phyloP scores from a whole-genome alignment of 1,284 basidiomycete species.

The Marasmius tenuissimus region DNA sequence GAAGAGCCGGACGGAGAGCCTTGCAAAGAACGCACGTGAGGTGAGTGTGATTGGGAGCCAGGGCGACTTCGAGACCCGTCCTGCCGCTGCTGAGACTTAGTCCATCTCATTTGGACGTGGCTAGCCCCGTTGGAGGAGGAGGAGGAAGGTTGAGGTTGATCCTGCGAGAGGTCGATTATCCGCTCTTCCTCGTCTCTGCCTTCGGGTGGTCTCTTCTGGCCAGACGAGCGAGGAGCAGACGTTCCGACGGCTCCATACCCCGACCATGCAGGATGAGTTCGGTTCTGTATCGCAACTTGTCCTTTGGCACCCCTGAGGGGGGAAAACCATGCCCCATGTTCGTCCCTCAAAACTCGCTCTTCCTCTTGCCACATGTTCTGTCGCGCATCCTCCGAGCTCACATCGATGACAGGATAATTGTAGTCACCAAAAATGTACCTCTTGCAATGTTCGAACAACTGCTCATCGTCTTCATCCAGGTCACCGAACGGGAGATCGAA shows the following conservation, averaged over 20 bases:
- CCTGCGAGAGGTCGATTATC: conserved; percentile 10
- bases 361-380: conserved; percentile 70
- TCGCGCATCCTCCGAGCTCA: conserved; percentile 73
- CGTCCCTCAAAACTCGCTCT: conserved; percentile 66
- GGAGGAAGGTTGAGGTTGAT: neutral
- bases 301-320: conserved; percentile 50
- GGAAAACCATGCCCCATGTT: conserved; percentile 70
- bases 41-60: conserved; percentile 2
- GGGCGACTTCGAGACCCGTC: conserved; percentile 11
- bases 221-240: conserved; percentile 26
- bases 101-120: conserved; percentile 49
- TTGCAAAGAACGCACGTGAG: conserved; percentile 12
- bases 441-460: conserved; percentile 68
- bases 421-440: conserved; percentile 90
- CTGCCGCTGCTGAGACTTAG: conserved; percentile 26
- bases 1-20: conserved; percentile 25
- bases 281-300: conserved; percentile 35
- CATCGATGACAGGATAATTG: conserved; percentile 87
- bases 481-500: conserved; percentile 68
- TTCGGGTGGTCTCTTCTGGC: conserved; percentile 26
- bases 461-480: conserved; percentile 63
- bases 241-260: conserved; percentile 59
- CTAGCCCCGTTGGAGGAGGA: conserved; percentile 15
- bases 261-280: conserved; percentile 40
- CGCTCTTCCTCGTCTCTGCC: conserved; percentile 8